These are phyloP conservation scores for Trapa bicornis DNA, from an alignment of 345 rosid genomes.

Conservation along the genomic window DNA sequence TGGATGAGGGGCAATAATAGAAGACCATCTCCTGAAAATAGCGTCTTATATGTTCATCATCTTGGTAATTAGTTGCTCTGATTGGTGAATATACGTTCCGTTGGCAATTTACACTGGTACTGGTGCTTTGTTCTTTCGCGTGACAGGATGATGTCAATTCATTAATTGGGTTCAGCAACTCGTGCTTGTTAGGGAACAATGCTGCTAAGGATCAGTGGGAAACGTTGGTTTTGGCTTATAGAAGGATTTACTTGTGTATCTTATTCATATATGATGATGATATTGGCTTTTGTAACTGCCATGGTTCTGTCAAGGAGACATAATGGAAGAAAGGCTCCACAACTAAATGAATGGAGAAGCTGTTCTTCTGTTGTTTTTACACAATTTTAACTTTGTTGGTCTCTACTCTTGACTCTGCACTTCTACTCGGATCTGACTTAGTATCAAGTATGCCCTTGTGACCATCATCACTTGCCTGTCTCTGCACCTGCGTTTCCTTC, in stretches of 20 bases:
- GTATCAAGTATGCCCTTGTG: background rate
- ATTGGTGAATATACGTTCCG: background rate
- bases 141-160: background rate
- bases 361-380: background rate
- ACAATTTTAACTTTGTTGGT: background rate
- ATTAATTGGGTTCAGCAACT: background rate
- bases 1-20: constrained; percentile 44
- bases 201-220: background rate
- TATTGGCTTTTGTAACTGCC: background rate
- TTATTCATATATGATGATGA: background rate
- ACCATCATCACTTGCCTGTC: background rate
- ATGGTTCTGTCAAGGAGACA: background rate
- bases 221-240: background rate
- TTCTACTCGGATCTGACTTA: background rate
- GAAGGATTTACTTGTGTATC: background rate
- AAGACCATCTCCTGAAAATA: background rate
- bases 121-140: background rate
- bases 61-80: background rate
- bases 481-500: background rate
- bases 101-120: background rate
- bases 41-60: background rate
- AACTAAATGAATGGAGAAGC: background rate
- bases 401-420: background rate
- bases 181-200: background rate
- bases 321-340: background rate